These are phyloP conservation scores for Sphaerulina vaccinii DNA, from an alignment of 2,329 filamentous ascomycete species.

Conservation along the genomic window DNA sequence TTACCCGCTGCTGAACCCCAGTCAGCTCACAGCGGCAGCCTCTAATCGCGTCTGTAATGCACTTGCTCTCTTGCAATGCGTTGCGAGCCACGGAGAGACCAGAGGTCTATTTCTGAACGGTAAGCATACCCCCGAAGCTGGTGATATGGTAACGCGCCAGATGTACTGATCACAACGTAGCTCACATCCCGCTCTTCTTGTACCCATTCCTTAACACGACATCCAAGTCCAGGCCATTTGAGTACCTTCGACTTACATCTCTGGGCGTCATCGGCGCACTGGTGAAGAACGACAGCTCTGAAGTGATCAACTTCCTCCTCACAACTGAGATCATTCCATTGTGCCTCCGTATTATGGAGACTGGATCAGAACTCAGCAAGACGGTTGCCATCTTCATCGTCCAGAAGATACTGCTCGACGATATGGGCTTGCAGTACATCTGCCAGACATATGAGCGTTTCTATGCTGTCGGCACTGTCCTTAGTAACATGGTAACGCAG, in stretches of 20 bases:
- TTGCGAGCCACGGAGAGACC: slow-evolving; percentile 96
- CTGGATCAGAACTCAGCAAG: slow-evolving; percentile 95
- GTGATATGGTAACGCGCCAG: slow-evolving; percentile 4
- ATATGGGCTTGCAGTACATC: slow-evolving; percentile 95
- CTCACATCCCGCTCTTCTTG: slow-evolving; percentile 94
- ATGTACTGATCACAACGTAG: slow-evolving; percentile 49
- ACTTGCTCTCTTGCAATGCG: slow-evolving; percentile 90
- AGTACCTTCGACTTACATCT: slow-evolving; percentile 93
- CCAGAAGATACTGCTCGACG: slow-evolving; percentile 95
- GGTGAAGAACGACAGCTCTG: slow-evolving; percentile 97
- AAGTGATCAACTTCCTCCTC: slow-evolving; percentile 97
- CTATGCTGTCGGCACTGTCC: slow-evolving; percentile 93
- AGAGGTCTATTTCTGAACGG: slow-evolving; percentile 89
- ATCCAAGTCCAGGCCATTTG: slow-evolving; percentile 94
- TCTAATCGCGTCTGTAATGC: slow-evolving; percentile 98
- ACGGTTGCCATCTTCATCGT: slow-evolving; percentile 99
- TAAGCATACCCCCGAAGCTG: slow-evolving; percentile 44
- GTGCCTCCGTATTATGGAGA: slow-evolving; percentile 98
- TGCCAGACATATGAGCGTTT: slow-evolving; percentile 98
- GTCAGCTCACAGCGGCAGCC: slow-evolving; percentile 93
- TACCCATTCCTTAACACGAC: slow-evolving; percentile 99
- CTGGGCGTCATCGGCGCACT: slow-evolving; percentile 94
- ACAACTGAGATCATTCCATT: slow-evolving; percentile 98
- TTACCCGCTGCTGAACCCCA: slow-evolving; percentile 93
- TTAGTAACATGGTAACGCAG: slow-evolving; percentile 98